Conservation (phyloP, 2,329 filamentous ascomycete species). For the Cercospora nicotianae region DNA sequence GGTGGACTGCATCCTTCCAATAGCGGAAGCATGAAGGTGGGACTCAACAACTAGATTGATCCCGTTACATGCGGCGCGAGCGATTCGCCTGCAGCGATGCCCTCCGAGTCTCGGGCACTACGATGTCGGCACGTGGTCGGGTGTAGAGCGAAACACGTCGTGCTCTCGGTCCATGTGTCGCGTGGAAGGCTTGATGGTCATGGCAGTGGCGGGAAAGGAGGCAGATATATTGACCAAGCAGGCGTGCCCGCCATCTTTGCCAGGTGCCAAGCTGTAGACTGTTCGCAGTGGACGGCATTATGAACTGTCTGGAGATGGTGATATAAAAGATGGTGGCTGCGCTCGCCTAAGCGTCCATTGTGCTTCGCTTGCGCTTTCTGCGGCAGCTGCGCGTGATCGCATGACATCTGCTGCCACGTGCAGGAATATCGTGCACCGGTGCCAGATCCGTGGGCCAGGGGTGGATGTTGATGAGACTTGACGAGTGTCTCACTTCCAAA, state of each 20-base stretch:
- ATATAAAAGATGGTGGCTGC: background rate
- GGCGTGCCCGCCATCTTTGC: background rate
- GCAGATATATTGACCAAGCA: too few species aligned
- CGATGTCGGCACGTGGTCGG: background rate
- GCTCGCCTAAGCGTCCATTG: background rate
- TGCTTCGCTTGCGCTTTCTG: background rate
- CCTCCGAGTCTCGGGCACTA: background rate
- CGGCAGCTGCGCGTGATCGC: background rate
- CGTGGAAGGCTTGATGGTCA: too few species aligned
- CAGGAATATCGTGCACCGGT: background rate
- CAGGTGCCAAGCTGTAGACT: background rate
- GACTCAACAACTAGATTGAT: background rate
- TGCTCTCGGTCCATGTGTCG: background rate
- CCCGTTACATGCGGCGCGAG: background rate
- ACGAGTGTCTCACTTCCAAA: background rate
- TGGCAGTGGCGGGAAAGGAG: too few species aligned
- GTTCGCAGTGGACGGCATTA: background rate
- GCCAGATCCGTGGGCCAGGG: background rate
- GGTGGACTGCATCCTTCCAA: slow-evolving; percentile 2
- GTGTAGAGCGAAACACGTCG: background rate
- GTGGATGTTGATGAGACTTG: background rate
- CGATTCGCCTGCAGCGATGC: background rate
- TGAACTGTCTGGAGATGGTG: too few species aligned
- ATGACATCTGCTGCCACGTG: background rate
- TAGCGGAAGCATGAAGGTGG: background rate